Evolutionary conservation across 768 basidiomycete genomes (phyloP).

Genomic region (Lyophyllum decastes): DNA sequence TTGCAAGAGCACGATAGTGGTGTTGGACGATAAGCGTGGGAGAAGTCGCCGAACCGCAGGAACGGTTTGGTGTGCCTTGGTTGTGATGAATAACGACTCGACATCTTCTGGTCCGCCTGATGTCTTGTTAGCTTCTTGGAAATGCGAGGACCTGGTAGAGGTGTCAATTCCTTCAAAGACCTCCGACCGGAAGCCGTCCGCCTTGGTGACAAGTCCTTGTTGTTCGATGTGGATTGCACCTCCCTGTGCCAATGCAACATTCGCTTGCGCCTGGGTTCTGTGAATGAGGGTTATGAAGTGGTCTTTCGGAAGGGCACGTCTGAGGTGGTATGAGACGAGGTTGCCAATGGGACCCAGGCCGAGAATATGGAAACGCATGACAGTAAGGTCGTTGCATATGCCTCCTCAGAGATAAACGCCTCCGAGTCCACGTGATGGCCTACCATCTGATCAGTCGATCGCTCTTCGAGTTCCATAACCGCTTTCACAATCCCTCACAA

Average conservation of each 20-base stretch:
- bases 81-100: conserved; percentile 78
- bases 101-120: conserved; percentile 40
- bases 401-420: too few species aligned
- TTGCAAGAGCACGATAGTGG: conserved; percentile 90
- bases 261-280: conserved; percentile 45
- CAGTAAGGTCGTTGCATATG: conserved; percentile 2
- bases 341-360: conserved; percentile 86
- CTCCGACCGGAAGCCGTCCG: conserved; percentile 52
- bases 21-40: conserved; percentile 61
- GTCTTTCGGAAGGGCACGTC: conserved; percentile 49
- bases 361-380: conserved; percentile 74
- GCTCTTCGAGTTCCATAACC: not conserved
- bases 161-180: conserved; percentile 31
- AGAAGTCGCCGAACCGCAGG: conserved; percentile 57
- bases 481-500: not conserved
- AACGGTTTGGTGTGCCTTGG: conserved; percentile 73
- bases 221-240: conserved; percentile 49
- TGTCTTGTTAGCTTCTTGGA: conserved; percentile 5
- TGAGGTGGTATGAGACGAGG: conserved; percentile 80
- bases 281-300: conserved; percentile 73
- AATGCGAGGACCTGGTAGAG: not conserved
- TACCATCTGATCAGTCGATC: not conserved
- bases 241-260: conserved; percentile 30
- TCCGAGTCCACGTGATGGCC: not conserved
- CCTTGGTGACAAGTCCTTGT: conserved; percentile 42